Conservation (phyloP, 2,329 filamentous ascomycete genomes). For the Rutstroemia sp. region DNA sequence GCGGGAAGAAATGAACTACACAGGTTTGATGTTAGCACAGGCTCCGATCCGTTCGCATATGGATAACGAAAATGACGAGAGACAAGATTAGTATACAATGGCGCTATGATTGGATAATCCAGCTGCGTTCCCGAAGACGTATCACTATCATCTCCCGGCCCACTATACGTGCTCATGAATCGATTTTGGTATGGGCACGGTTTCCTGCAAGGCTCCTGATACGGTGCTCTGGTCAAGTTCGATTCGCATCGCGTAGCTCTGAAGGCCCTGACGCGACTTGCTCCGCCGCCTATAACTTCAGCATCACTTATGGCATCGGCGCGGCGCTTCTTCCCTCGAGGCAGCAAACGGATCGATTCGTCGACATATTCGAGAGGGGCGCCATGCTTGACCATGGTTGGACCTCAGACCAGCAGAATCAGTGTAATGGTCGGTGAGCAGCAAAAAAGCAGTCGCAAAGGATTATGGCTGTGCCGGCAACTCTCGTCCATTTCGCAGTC, state of each 20-base stretch:
- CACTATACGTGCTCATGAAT: too few relatives aligned
- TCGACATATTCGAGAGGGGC: neutral
- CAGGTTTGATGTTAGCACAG: slow-evolving; percentile 5
- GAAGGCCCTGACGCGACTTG: neutral
- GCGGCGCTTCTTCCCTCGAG: slow-evolving; percentile 1
- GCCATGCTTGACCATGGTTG: neutral
- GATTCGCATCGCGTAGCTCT: too few relatives aligned
- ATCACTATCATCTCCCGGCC: too few relatives aligned
- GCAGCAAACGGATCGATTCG: neutral
- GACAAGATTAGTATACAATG: neutral
- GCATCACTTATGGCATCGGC: neutral
- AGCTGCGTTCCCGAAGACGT: too few relatives aligned
- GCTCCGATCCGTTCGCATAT: neutral
- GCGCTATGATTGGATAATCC: too few relatives aligned
- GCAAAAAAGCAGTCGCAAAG: neutral
- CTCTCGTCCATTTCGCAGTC: neutral
- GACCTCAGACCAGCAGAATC: too few relatives aligned
- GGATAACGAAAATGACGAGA: slow-evolving; percentile 4
- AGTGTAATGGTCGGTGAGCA: neutral
- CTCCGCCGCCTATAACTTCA: neutral
- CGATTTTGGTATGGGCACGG: too few relatives aligned
- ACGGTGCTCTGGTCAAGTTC: too few relatives aligned
- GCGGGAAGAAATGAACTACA: slow-evolving; percentile 90
- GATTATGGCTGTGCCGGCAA: neutral
- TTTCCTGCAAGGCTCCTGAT: too few relatives aligned